Base-by-base conservation (phyloP, 1,284 basidiomycete genomes). In the Austroboletus niveus region DNA sequence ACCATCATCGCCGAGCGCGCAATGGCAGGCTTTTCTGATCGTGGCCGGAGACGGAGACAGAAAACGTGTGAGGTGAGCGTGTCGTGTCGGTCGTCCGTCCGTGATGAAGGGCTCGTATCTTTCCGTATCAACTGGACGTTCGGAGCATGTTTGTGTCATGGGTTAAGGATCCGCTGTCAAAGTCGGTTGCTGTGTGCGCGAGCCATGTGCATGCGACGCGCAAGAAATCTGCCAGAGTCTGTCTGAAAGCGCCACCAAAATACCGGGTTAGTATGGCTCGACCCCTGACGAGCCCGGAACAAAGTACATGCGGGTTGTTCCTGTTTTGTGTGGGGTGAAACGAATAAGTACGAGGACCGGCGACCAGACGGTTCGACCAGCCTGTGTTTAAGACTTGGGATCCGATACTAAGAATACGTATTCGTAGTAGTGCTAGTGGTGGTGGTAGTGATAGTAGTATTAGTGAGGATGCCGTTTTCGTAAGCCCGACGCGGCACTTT, bases 111-210 rank as follows among this genome's bases (percentile, higher is more conserved):
- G 20, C 20, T 61, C 60, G 58, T 46, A 27, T 58, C 45, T 20
- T 40, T 52, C 58, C 61, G 58, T 17, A 8, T 15, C 10, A 38
- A 38, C 35, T 38, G 35, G 35, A 38, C 15, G 40, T 17, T 42
- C 22, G 48, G 45, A 29, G 56, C 9, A 47, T 45, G 43, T 59
- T 40, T 31, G 38, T 17, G 47, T 40, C 55, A 60, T 29, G 43
- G 30, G 32, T 31, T 39, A 29, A 30, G 46, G 36, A 48, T 32
- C 41, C 57, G 47, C 45, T 60, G 60, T 54, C 60, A 50, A 38
- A 39, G 27, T 40, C 29, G 36, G 47, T 50, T 35, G 49, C 48
- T 47, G 58, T 51, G 57, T 39, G 27, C 27, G 27, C 27, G 27
- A 29, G 27, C 27, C 5, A 29, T 29, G 6, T 6, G 22, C 22